Evolutionary conservation across 2,329 filamentous ascomycete genomes (phyloP), one percentile per base, ranked within the genome.

Genomic region (Leptographium wingfieldii): DNA sequence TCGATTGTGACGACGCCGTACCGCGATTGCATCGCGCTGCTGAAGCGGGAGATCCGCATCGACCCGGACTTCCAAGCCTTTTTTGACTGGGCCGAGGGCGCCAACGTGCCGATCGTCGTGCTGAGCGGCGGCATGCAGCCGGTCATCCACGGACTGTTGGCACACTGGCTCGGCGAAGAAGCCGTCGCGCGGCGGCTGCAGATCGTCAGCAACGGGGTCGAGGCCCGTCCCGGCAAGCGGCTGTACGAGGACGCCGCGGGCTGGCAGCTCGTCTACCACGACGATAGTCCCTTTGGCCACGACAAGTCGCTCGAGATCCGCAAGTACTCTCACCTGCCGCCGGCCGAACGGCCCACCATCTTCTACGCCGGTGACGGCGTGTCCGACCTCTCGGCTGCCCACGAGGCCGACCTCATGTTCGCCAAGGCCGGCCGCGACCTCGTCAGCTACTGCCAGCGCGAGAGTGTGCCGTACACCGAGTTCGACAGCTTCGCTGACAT

Each of bases 311-410:
- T 92, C 59, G 90, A 94, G 70, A 90, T 99, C 68, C 84, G 89
- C 65, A 90, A 90, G 57, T 97, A 97, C 74, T 86, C 87, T 2
- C 78, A 83, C 31, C 78, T 95, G 52, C 84, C 89, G 0, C 77
- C 77, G 72, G 66, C 77, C 38, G 74, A 87, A 68, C 81, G 91
- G 51, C 94, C 94, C 2, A 85, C 84, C 48, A 83, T 97, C 75
- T 90, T 97, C 72, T 99, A 99, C 69, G 92, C 94, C 38, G 94
- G 94, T 61, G 92, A 97, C 67, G 92, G 92, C 56, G 90, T 96
- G 5, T 95, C 89, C 3, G 92, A 97, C 70, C 78, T 97, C 58
- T 95, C 89, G 31, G 94, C 92, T 10, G 92, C 94, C 3, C 85
- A 87, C 67, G 92, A 97, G 77, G 96, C 92, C 2, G 91, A 97